Conservation (phyloP, 805 yeast species). For the Wickerhamomyces hampshirensis region DNA sequence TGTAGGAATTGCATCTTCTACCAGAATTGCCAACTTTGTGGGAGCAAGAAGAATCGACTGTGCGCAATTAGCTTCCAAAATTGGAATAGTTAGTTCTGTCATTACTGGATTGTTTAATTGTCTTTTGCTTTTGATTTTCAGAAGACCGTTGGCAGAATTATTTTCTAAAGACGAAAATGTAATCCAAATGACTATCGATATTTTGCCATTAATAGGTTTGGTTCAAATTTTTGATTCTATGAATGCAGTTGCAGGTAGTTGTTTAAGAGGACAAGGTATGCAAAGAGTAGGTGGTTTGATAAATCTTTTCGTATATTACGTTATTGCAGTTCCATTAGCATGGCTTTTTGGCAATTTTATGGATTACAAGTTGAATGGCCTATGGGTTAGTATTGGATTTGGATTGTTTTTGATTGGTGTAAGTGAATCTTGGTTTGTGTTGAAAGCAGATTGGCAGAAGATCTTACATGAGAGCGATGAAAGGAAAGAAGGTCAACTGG, state of each 20-base stretch:
- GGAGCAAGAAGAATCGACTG: constrained; percentile 49
- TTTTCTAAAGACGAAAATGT: constrained; percentile 63
- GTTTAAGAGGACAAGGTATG: constrained; percentile 82
- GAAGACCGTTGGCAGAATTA: constrained; percentile 45
- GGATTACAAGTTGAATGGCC: constrained; percentile 44
- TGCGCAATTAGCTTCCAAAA: constrained; percentile 42
- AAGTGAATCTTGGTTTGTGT: constrained; percentile 38
- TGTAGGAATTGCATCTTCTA: constrained; percentile 63
- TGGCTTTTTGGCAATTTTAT: constrained; percentile 46
- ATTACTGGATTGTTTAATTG: constrained; percentile 49
- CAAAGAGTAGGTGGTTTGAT: constrained; percentile 73
- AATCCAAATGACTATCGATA: constrained; percentile 40
- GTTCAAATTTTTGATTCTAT: constrained; percentile 69
- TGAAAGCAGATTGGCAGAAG: constrained; percentile 45
- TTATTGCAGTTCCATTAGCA: constrained; percentile 69
- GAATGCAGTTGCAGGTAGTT: constrained; percentile 68
- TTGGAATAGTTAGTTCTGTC: constrained; percentile 37
- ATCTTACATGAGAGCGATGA: constrained; percentile 38
- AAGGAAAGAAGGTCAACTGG: constrained; percentile 30
- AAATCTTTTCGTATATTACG: constrained; percentile 63
- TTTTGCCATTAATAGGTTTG: constrained; percentile 58
- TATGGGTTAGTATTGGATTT: constrained; percentile 68
- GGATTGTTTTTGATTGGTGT: constrained; percentile 41
- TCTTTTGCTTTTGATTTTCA: constrained; percentile 40
- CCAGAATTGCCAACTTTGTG: constrained; percentile 67